A percentile compares a stretch with the other conserved stretches of the same genome.
Conservation (phyloP, 768 basidiomycete genomes). For the Pleurotus salmoneostramineus region DNA sequence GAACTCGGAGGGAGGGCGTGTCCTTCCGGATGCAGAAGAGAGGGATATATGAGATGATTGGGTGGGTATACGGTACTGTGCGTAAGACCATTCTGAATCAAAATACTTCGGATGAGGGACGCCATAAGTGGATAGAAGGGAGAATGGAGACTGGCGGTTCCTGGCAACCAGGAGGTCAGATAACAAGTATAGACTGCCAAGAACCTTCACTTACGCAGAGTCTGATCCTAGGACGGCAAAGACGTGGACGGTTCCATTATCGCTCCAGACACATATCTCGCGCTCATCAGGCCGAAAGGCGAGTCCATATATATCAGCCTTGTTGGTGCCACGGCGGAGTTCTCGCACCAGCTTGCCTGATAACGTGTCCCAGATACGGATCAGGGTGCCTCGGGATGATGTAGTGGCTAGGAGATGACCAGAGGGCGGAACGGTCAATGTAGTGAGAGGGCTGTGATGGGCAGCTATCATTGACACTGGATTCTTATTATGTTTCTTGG, state of each 20-base stretch:
- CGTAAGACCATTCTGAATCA: conserved; percentile 95
- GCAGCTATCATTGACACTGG: conserved; percentile 81
- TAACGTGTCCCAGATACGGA: conserved; percentile 80
- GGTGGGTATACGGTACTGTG: conserved; percentile 84
- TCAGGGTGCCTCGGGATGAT: conserved; percentile 77
- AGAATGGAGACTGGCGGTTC: conserved; percentile 83
- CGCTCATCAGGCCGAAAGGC: conserved; percentile 84
- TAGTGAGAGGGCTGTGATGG: conserved; percentile 75
- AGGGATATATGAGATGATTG: conserved; percentile 82
- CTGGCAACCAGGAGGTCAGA: conserved; percentile 28
- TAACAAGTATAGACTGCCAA: not conserved
- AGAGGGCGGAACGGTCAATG: conserved; percentile 73
- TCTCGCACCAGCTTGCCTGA: conserved; percentile 75
- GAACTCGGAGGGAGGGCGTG: conserved; percentile 54
- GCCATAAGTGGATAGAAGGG: conserved; percentile 66
- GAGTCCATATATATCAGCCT: conserved; percentile 89
- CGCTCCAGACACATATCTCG: conserved; percentile 89
- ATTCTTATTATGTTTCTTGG: conserved; percentile 54
- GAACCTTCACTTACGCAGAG: conserved; percentile 48
- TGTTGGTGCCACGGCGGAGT: conserved; percentile 82
- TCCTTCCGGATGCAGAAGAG: conserved; percentile 53
- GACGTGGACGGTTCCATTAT: conserved; percentile 92
- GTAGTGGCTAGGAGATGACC: conserved; percentile 82
- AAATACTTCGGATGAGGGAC: conserved; percentile 88
- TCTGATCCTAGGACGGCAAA: conserved; percentile 72